phyloP scores from a whole-genome alignment of 2,329 filamentous ascomycete genomes.

The Cladophialophora yegresii region DNA sequence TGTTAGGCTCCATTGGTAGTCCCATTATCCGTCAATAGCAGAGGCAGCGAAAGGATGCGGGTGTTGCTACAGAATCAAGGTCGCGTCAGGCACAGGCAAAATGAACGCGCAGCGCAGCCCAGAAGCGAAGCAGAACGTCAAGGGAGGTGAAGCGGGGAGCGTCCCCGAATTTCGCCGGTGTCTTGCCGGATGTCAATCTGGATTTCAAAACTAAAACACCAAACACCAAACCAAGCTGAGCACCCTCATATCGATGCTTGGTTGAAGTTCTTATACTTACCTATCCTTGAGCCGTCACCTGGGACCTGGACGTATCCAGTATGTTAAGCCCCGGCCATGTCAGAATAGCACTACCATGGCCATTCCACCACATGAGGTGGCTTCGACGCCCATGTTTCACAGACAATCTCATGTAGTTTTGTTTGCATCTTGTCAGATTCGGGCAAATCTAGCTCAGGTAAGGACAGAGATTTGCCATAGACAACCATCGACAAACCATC shows the following conservation, averaged over 20 bases:
- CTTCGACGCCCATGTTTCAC: conserved; percentile 31
- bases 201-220: background rate
- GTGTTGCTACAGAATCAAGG: background rate
- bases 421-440: conserved; percentile 11
- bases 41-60: background rate
- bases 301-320: background rate
- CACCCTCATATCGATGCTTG: background rate
- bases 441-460: conserved; percentile 2
- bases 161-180: background rate
- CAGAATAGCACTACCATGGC: background rate
- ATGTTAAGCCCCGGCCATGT: background rate
- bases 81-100: conserved; percentile 10
- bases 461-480: background rate
- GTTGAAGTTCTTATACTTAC: background rate
- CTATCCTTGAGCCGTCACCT: background rate
- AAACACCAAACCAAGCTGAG: background rate
- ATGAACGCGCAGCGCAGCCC: conserved; percentile 6
- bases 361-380: conserved; percentile 5
- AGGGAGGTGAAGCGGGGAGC: background rate
- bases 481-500: background rate
- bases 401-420: conserved; percentile 23
- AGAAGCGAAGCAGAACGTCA: background rate
- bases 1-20: conserved; percentile 58
- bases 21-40: conserved; percentile 44
- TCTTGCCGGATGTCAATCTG: background rate